Conservation (phyloP, 2,329 filamentous ascomycete species). For the Trichoderma hamatum region DNA sequence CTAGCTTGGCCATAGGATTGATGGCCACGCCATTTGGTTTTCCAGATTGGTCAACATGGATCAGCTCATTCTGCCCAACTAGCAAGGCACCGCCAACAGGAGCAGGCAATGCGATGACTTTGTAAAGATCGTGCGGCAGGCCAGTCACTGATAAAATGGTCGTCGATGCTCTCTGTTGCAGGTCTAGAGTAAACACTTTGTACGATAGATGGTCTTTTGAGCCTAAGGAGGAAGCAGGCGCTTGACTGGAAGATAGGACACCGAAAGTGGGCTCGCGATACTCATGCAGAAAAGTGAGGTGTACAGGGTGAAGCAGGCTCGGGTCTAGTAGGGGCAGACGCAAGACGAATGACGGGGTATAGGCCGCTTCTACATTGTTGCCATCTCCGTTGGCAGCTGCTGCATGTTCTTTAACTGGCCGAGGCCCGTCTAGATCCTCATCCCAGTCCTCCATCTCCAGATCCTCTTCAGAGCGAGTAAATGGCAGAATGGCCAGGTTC, state of each 20-base stretch:
- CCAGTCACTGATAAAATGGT: constrained; percentile 84
- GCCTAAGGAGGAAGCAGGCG: constrained; percentile 76
- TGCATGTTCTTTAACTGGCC: constrained; percentile 52
- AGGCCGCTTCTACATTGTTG: constrained; percentile 63
- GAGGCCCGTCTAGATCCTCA: constrained; percentile 73
- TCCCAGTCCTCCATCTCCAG: constrained; percentile 92
- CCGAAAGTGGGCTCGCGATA: constrained; percentile 98
- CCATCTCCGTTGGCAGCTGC: constrained; percentile 42
- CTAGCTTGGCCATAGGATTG: constrained; percentile 83
- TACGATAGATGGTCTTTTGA: constrained; percentile 86
- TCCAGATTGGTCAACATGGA: constrained; percentile 94
- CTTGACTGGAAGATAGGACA: constrained; percentile 77
- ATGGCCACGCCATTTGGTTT: constrained; percentile 91
- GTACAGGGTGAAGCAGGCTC: constrained; percentile 81
- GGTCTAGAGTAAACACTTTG: constrained; percentile 91
- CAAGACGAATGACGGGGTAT: constrained; percentile 90
- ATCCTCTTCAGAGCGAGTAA: constrained; percentile 83
- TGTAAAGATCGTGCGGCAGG: constrained; percentile 84
- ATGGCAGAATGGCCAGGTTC: constrained; percentile 91
- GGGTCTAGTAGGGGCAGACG: constrained; percentile 88
- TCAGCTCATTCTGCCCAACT: constrained; percentile 84
- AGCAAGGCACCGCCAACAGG: constrained; percentile 89
- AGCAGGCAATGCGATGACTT: constrained; percentile 78
- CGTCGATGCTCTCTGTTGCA: constrained; percentile 91
- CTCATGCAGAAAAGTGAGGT: constrained; percentile 91